Percentiles rank a stretch among this genome's conserved stretches.
phyloP scores from a whole-genome alignment of 2,329 filamentous ascomycete species.

The Spiromastix sp. region DNA sequence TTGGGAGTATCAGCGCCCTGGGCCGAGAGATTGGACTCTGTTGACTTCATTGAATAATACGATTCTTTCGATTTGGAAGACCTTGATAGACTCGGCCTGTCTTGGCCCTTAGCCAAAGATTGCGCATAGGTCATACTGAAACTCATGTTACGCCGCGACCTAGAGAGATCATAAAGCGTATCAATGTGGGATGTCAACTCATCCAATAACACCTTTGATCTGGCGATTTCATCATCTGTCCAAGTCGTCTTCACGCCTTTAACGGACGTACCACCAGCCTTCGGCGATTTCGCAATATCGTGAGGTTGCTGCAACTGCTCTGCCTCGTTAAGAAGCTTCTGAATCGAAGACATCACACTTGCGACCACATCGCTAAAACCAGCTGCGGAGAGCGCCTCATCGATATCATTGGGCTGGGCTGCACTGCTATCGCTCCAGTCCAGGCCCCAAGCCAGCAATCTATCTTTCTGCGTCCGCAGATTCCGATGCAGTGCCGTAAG shows the following conservation, averaged over 20 bases:
- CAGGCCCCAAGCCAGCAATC: slow-evolving; percentile 54
- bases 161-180: slow-evolving; percentile 53
- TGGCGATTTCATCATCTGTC: slow-evolving; percentile 42
- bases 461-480: slow-evolving; percentile 53
- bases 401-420: slow-evolving; percentile 48
- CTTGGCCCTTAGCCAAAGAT: slow-evolving; percentile 14
- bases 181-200: slow-evolving; percentile 55
- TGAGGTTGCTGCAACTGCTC: slow-evolving; percentile 43
- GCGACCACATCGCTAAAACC: slow-evolving; percentile 54
- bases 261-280: slow-evolving; percentile 21
- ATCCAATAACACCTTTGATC: slow-evolving; percentile 48
- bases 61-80: slow-evolving; percentile 19
- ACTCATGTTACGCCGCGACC: slow-evolving; percentile 40
- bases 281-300: slow-evolving; percentile 26
- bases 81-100: slow-evolving; percentile 19
- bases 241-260: slow-evolving; percentile 31
- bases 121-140: slow-evolving; percentile 26
- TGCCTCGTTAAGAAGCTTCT: slow-evolving; percentile 51
- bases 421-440: slow-evolving; percentile 55
- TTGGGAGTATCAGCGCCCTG: slow-evolving; percentile 26
- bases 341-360: slow-evolving; percentile 54
- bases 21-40: slow-evolving; percentile 12
- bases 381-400: slow-evolving; percentile 51
- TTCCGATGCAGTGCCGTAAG: slow-evolving; percentile 47
- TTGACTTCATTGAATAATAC: slow-evolving; percentile 11